Evolutionary conservation across 345 rosid species (phyloP).

Genomic region (Citrus inodora): DNA sequence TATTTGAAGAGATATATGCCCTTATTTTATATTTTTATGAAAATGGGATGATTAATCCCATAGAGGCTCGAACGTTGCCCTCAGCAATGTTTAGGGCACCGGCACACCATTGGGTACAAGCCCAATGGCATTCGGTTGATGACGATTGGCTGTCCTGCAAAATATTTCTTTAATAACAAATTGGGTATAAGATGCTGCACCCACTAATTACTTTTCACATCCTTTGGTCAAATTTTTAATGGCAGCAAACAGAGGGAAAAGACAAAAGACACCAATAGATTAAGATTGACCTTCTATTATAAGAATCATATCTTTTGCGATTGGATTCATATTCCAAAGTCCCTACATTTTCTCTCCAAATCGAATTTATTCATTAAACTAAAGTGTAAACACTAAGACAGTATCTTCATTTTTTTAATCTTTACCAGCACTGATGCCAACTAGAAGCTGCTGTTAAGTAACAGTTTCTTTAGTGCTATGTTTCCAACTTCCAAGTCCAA

Average conservation of each 20-base stretch:
- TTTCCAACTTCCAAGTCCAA: not conserved
- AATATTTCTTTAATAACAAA: not conserved
- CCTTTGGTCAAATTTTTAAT: not conserved
- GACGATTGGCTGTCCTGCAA: not conserved
- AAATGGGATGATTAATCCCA: too few species aligned
- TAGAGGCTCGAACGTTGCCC: too few species aligned
- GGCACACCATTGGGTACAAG: not conserved
- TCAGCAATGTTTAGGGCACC: too few species aligned
- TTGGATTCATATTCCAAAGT: conserved; percentile 10
- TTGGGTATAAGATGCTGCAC: not conserved
- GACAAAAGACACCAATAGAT: conserved; percentile 20
- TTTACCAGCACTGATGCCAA: conserved; percentile 6
- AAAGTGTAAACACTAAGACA: too few species aligned
- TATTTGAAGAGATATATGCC: too few species aligned
- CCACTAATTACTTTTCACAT: conserved; percentile 1
- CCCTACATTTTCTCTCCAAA: not conserved
- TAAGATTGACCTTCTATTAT: conserved; percentile 4
- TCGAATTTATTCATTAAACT: not conserved
- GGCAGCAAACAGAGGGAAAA: conserved; percentile 4
- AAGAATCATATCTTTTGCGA: conserved; percentile 15
- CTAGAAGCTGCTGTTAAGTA: not conserved
- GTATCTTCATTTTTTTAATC: not conserved
- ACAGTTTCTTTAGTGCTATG: not conserved
- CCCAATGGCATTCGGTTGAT: not conserved
- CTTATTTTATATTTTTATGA: too few species aligned